These are phyloP conservation scores for Mucor piriformis DNA, from an alignment of 371 early-diverging fungal species.

Conservation along the genomic window DNA sequence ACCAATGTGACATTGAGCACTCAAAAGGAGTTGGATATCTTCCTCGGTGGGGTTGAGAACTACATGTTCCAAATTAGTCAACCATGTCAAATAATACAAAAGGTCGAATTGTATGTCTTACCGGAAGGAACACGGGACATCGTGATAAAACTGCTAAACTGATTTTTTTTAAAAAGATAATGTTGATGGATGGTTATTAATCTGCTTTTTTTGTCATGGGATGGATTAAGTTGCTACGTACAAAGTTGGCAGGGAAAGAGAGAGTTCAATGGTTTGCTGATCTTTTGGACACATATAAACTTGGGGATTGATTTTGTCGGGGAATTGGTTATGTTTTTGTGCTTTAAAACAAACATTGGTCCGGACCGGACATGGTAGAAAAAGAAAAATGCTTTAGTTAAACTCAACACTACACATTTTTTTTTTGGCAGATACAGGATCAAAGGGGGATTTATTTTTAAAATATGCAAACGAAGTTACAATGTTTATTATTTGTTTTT, in stretches of 20 bases:
- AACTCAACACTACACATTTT: background rate
- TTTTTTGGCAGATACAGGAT: background rate
- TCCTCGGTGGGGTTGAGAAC: constrained; percentile 79
- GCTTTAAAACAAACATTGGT: background rate
- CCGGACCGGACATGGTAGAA: background rate
- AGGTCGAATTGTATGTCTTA: constrained; percentile 1
- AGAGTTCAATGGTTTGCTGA: constrained; percentile 12
- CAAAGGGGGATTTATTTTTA: background rate
- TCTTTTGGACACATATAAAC: constrained; percentile 6
- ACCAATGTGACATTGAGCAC: constrained; percentile 92
- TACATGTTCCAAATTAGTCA: background rate
- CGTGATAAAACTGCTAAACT: constrained; percentile 20
- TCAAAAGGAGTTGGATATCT: constrained; percentile 90
- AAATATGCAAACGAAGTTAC: constrained; percentile 4
- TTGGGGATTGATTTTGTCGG: background rate
- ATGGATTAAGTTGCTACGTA: constrained; percentile 13
- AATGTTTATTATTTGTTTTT: background rate
- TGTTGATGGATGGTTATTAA: background rate
- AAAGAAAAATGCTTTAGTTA: background rate
- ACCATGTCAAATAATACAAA: too few relatives aligned
- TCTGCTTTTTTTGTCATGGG: background rate
- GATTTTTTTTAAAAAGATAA: background rate
- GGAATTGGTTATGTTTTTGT: background rate
- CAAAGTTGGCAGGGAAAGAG: constrained; percentile 28
- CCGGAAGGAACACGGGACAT: constrained; percentile 29